Percentiles rank a stretch among this genome's conserved stretches.
Conservation (phyloP, 495 filamentous ascomycete species). For the Penicillium taxi region DNA sequence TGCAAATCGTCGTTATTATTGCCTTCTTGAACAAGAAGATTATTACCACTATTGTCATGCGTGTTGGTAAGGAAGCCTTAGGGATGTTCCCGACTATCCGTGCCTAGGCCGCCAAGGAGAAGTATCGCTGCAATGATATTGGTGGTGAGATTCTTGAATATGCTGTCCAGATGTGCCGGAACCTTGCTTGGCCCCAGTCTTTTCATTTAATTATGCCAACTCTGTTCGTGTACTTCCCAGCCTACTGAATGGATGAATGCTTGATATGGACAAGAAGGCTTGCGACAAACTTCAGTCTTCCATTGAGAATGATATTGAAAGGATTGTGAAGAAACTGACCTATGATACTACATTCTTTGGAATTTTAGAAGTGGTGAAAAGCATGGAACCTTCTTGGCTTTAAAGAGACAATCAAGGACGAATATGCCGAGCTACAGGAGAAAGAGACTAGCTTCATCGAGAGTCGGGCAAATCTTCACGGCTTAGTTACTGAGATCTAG, state of each 20-base stretch:
- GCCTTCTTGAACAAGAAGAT: slow-evolving; percentile 49
- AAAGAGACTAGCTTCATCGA: too few species aligned
- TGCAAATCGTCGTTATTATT: slow-evolving; percentile 38
- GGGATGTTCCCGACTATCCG: slow-evolving; percentile 57
- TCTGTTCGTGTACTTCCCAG: slow-evolving; percentile 22
- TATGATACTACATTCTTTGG: too few species aligned
- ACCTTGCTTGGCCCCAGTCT: slow-evolving; percentile 49
- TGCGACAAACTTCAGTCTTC: neutral
- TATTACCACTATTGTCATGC: slow-evolving; percentile 48
- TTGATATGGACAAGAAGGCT: neutral
- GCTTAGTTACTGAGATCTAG: too few species aligned
- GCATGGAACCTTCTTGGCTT: too few species aligned
- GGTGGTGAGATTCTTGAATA: slow-evolving; percentile 61
- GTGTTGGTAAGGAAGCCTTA: too few species aligned
- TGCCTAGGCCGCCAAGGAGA: slow-evolving; percentile 65
- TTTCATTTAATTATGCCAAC: slow-evolving; percentile 62
- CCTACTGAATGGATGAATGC: slow-evolving; percentile 2
- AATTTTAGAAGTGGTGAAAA: too few species aligned
- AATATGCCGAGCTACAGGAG: too few species aligned
- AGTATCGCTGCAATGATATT: slow-evolving; percentile 59
- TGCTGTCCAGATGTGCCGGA: slow-evolving; percentile 49
- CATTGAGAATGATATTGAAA: too few species aligned
- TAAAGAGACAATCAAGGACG: too few species aligned
- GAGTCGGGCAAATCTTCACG: too few species aligned
- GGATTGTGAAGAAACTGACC: too few species aligned